Conservation (phyloP, 208 protist species). For the Crithidia expoeki region DNA sequence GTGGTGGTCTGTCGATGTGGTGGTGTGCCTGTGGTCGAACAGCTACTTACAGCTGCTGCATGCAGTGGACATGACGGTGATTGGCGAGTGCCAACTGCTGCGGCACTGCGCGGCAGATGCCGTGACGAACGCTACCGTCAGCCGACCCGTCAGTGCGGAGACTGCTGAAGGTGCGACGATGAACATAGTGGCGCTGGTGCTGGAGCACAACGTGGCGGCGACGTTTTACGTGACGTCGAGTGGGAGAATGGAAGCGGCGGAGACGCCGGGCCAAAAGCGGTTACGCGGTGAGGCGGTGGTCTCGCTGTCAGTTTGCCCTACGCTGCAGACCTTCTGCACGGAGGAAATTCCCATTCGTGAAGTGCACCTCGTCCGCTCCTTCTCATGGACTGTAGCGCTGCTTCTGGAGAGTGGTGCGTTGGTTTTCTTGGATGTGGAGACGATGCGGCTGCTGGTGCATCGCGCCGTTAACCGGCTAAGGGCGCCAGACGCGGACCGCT, state of each 20-base stretch:
- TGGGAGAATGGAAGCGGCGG: neutral
- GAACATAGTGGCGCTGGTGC: constrained; percentile 50
- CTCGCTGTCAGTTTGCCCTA: constrained; percentile 16
- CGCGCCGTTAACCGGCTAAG: constrained; percentile 36
- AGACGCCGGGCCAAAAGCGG: constrained; percentile 14
- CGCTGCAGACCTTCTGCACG: constrained; percentile 38
- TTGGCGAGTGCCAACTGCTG: constrained; percentile 24
- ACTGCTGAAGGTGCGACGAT: neutral
- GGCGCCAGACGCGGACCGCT: constrained; percentile 27
- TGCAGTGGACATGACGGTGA: constrained; percentile 9
- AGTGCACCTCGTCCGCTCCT: constrained; percentile 47
- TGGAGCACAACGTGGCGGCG: constrained; percentile 50
- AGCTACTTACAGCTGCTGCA: constrained; percentile 40
- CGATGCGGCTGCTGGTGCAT: constrained; percentile 58
- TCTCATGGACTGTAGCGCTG: constrained; percentile 56
- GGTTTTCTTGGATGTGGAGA: constrained; percentile 61
- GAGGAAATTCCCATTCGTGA: constrained; percentile 67
- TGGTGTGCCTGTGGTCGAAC: constrained; percentile 66
- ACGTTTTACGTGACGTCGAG: constrained; percentile 43
- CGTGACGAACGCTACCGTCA: constrained; percentile 27
- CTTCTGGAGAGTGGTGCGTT: constrained; percentile 77
- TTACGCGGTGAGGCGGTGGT: constrained; percentile 11
- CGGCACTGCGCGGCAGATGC: constrained; percentile 25
- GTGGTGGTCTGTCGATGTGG: constrained; percentile 54
- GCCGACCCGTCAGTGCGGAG: constrained; percentile 8